phyloP scores from a whole-genome alignment of 169 alveolate genomes.

The Eimeria sp. region DNA sequence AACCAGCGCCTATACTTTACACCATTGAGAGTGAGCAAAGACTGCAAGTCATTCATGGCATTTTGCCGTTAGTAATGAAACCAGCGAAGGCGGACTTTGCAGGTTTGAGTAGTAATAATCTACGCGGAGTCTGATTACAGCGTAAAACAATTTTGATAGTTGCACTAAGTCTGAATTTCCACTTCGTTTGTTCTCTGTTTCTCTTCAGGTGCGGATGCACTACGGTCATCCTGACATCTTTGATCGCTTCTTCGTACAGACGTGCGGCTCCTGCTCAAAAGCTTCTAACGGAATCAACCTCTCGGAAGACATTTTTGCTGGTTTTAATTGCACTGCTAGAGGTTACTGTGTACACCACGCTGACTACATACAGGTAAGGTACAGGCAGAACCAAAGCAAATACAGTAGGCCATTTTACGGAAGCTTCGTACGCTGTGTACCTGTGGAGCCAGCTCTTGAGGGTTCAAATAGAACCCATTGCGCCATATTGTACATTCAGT shows the following conservation, averaged over 20 bases:
- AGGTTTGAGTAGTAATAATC: neutral
- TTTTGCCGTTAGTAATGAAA: neutral
- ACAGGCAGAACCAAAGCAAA: neutral
- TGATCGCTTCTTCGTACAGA: conserved; percentile 80
- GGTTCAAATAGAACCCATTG: neutral
- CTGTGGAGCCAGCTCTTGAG: neutral
- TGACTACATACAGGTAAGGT: conserved; percentile 76
- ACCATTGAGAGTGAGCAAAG: conserved; percentile 61
- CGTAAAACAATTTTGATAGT: neutral
- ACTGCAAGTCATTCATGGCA: neutral
- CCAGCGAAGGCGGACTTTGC: neutral
- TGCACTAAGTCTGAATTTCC: neutral
- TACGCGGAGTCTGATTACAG: neutral
- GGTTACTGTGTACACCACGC: conserved; percentile 80
- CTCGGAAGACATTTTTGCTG: conserved; percentile 82
- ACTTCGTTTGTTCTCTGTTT: neutral
- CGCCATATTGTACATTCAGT: neutral
- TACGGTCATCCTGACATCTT: conserved; percentile 84
- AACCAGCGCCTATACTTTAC: conserved; percentile 72
- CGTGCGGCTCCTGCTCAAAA: conserved; percentile 79
- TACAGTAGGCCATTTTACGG: neutral
- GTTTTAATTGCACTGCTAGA: conserved; percentile 75
- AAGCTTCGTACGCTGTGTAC: neutral
- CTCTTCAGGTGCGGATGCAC: conserved; percentile 80
- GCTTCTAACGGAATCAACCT: conserved; percentile 75